Base-by-base conservation (phyloP, 495 filamentous ascomycete genomes). In the Xylona heveae region DNA sequence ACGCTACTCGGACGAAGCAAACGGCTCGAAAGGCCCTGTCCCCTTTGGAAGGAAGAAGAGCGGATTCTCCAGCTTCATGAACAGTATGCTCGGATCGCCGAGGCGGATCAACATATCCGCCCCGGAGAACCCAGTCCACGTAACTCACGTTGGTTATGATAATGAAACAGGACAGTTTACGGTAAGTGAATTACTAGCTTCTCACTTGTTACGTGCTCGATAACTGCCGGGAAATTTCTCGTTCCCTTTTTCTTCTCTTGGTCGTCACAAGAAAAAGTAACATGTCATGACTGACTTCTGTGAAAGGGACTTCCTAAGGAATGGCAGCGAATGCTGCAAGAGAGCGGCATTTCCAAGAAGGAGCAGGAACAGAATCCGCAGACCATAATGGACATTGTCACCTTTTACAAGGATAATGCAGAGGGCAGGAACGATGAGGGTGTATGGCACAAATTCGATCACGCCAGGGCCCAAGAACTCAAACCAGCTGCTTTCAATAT, bases 81-180 rank as follows among this genome's bases (percentile, higher is more conserved):
- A 73, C 45, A 85, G 76, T 53, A 64, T 94, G 52, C 66, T 95
- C 28, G 82, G 88, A 22, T 85, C 80, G 17, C 88, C 78, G 24
- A 76, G 82, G 41, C 77, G 77, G 38, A 76, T 88, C 21, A 75
- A 90, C 45, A 95, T 97, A 38, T 95, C 88, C 4, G 74, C 79
- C 6, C 88, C 88, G 25, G 83, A 92, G 51, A 94, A 97, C 47
- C 90, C 90, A 7, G 82, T 95, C 18, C 88, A 97, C 50, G 76
- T 97, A 33, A 97, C 90, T 26, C 88, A 97, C 48, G 88, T 97
- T 34, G 84, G 90, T 30, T 93, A 92, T 50, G 84, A 97, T 51
- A 91, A 90, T 55, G 67, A 81, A 42, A 97, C 88, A 3, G 88
- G 88, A 35, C 79, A 94, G 52, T 97, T 93, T 51, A 97, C 88